Conservation (phyloP, 495 filamentous ascomycete genomes). For the Penicillium steckii region DNA sequence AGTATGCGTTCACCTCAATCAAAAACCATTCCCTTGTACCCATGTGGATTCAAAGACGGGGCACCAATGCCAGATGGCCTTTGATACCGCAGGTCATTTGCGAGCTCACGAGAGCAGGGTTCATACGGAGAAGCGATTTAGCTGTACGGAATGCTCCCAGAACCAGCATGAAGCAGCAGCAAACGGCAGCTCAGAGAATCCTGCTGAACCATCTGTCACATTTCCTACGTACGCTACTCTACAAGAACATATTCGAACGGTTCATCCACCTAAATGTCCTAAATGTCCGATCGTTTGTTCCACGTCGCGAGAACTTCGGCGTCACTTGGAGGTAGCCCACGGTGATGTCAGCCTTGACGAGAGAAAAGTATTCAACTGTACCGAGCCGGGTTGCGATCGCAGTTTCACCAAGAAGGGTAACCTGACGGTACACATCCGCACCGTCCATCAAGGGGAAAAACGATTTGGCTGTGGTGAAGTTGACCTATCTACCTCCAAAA, state of each 20-base stretch:
- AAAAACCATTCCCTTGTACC: conserved; percentile 66
- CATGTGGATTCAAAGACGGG: conserved; percentile 55
- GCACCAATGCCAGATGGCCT: conserved; percentile 62
- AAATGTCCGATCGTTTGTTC: conserved; percentile 67
- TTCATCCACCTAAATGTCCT: conserved; percentile 72
- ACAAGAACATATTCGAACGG: conserved; percentile 65
- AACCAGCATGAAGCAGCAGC: conserved; percentile 24
- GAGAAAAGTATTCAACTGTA: conserved; percentile 62
- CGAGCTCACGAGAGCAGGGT: conserved; percentile 66
- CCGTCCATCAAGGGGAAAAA: conserved; percentile 65
- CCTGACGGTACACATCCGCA: conserved; percentile 72
- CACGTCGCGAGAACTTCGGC: conserved; percentile 58
- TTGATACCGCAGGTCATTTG: conserved; percentile 67
- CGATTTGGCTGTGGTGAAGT: conserved; percentile 72
- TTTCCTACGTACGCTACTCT: conserved; percentile 72
- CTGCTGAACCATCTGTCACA: conserved; percentile 32
- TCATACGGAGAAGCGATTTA: conserved; percentile 68
- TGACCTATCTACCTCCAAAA: conserved; percentile 56
- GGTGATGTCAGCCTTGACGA: conserved; percentile 58
- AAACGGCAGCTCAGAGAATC: conserved; percentile 7
- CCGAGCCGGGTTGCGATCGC: conserved; percentile 61
- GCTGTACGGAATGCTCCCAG: conserved; percentile 65
- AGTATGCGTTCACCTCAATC: conserved; percentile 63
- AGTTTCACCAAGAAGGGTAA: conserved; percentile 78
- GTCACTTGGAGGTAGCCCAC: conserved; percentile 70